Evolutionary conservation across 2,329 filamentous ascomycete genomes (phyloP), one percentile per base, ranked within the genome.

Genomic region (Talaromyces sp.): DNA sequence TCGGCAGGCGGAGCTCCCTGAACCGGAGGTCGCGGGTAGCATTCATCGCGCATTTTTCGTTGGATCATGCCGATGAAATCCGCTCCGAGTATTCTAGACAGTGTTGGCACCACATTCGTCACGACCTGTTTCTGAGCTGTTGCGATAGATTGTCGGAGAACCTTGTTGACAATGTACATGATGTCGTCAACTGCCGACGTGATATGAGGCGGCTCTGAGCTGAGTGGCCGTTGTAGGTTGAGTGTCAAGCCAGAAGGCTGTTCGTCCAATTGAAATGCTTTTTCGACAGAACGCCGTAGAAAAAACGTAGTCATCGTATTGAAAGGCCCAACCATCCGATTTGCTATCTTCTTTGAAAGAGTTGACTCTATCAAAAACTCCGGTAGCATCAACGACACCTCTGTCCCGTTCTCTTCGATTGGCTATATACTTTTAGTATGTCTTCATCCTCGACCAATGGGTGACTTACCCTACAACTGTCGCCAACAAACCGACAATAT

Each of bases 51-150:
- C 95, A 99, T 98, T 77, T 96, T 96, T 63, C 93, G 88, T 75
- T 98, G 93, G 42, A 96, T 88, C 92, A 99, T 97, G 70, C 92
- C 91, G 67, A 98, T 88, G 73, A 98, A 99, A 75, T 99, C 95
- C 3, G 88, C 87, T 33, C 89, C 87, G 3, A 99, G 84, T 0
- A 99, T 88, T 37, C 92, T 86, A 18, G 89, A 86, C 5, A 98
- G 82, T 0, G 88, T 89, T 1, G 92, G 89, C 28, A 97, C 79
- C 6, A 96, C 90, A 62, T 86, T 90, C 46, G 86, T 86, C 23
- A 96, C 84, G 3, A 96, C 87, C 18, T 88, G 83, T 67, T 88
- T 83, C 73, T 97, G 93, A 1, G 90, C 91, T 0, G 96, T 98
- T 0, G 91, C 89, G 23, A 98, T 81, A 0, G 92, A 90, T 67